Conservation (phyloP, 2,329 filamentous ascomycete species). For the Colletotrichum paranaense region DNA sequence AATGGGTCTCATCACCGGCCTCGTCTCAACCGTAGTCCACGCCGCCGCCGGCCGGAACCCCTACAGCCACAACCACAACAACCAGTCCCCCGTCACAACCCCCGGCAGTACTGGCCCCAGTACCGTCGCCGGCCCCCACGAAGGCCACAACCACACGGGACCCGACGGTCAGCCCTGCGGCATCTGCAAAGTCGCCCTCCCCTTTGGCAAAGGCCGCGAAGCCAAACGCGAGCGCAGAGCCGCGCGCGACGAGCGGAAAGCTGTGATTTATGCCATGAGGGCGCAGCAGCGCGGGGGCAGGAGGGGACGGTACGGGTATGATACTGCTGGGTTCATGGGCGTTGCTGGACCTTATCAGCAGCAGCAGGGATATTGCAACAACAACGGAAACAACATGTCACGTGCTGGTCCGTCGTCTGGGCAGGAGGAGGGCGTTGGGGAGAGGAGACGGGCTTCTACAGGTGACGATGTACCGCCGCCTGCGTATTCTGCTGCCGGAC, state of each 20-base stretch:
- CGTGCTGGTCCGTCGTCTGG: background rate
- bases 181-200: slow-evolving; percentile 28
- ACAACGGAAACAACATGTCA: background rate
- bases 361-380: background rate
- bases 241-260: slow-evolving; percentile 24
- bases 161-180: slow-evolving; percentile 21
- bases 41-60: slow-evolving; percentile 33
- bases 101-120: background rate
- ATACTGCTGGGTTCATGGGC: background rate
- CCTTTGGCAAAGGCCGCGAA: slow-evolving; percentile 30
- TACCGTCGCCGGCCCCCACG: background rate
- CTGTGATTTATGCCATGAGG: slow-evolving; percentile 16
- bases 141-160: background rate
- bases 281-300: slow-evolving; percentile 20
- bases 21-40: slow-evolving; percentile 33
- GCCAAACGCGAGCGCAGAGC: slow-evolving; percentile 23
- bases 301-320: background rate
- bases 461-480: slow-evolving; percentile 25
- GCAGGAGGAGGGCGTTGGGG: slow-evolving; percentile 17
- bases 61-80: slow-evolving; percentile 21
- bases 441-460: background rate
- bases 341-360: background rate
- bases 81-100: background rate
- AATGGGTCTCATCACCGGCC: slow-evolving; percentile 35
- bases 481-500: slow-evolving; percentile 15